Conservation (phyloP, 2,329 filamentous ascomycete species). For the Exophiala alcalophila region DNA sequence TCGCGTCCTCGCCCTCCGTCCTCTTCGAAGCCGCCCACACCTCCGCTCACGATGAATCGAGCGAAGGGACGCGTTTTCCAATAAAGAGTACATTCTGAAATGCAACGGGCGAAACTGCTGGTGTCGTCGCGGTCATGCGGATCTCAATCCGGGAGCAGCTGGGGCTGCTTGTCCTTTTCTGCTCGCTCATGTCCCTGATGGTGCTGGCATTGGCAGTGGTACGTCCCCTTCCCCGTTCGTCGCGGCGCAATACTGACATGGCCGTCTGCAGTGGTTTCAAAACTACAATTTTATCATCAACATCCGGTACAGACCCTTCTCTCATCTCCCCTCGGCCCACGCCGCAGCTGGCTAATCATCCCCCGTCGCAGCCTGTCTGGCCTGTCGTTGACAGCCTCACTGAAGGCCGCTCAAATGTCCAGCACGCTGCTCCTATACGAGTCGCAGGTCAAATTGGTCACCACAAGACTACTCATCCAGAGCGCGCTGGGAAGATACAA, state of each 20-base stretch:
- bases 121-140: constrained; percentile 57
- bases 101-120: constrained; percentile 13
- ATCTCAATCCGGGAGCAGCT: constrained; percentile 87
- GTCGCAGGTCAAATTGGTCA: constrained; percentile 68
- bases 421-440: constrained; percentile 77
- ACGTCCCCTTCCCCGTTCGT: constrained; percentile 48
- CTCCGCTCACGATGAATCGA: constrained; percentile 8
- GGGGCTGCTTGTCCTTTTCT: constrained; percentile 71
- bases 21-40: too few relatives aligned
- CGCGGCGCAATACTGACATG: constrained; percentile 42
- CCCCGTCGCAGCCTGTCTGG: constrained; percentile 49
- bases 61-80: constrained; percentile 2
- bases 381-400: constrained; percentile 74
- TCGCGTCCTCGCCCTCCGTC: background rate
- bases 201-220: constrained; percentile 74
- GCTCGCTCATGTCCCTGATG: constrained; percentile 70
- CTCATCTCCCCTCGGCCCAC: too few relatives aligned
- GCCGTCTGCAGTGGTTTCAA: constrained; percentile 51
- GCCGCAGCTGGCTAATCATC: too few relatives aligned
- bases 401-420: constrained; percentile 79
- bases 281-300: constrained; percentile 60
- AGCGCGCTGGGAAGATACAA: constrained; percentile 51
- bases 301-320: too few relatives aligned
- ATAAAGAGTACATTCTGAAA: constrained; percentile 17
- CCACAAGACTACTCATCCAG: constrained; percentile 60